Base-by-base conservation (phyloP, 805 yeast species). In the Starmerella bombicola region DNA sequence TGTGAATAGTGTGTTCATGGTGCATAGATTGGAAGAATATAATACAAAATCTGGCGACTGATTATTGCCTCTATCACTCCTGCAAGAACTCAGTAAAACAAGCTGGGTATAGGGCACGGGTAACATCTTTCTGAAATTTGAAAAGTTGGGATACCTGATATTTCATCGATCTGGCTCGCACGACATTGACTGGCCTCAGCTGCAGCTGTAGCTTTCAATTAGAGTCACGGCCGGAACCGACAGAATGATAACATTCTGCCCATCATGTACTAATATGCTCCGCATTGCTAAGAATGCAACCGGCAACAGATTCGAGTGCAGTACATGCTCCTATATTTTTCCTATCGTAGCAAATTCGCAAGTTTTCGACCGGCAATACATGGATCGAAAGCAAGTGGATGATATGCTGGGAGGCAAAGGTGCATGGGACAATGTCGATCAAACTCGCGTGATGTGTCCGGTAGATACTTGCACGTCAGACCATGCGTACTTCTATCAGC, bases 341-440 rank as follows among this genome's bases (percentile, higher is more conserved):
- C 85, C 86, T 30, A 84, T 91, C 37, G 70, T 70, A 21, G 94
- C 88, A 3, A 51, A 50, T 21, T 68, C 82, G 31, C 85, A 79
- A 54, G 74, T 91, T 62, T 91, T 68, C 59, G 96, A 86, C 56
- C 70, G 96, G 41, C 84, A 81, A 56, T 71, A 72, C 46, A 69
- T 91, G 53, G 79, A 81, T 24, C 68, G 95, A 58, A 91, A 91
- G 56, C 80, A 84, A 50, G 88, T 91, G 3, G 98, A 91, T 60
- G 98, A 88, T 64, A 95, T 91, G 10, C 69, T 91, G 15, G 98
- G 98, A 42, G 95, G 94, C 26, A 91, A 77, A 47, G 96, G 95
- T 23, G 93, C 96, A 1, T 91, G 98, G 98, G 97, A 88, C 59
- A 88, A 91, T 56, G 98, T 91, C 21, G 98, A 91, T 58, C 96